Evolutionary conservation across 2,329 filamentous ascomycete genomes (phyloP).

Genomic region (Metarhizium brunneum): DNA sequence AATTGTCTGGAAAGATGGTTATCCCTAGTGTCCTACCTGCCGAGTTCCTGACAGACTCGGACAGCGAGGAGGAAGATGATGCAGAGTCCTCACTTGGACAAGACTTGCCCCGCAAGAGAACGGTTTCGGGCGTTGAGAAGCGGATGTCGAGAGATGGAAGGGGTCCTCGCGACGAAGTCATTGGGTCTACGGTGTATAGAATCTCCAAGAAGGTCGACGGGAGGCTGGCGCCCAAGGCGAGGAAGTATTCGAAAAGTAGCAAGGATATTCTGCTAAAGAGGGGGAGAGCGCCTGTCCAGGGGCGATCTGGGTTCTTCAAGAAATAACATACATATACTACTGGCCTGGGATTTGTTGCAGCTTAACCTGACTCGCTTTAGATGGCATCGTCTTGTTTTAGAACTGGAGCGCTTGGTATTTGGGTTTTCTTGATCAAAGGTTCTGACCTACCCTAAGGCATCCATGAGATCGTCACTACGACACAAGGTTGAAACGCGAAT

Average conservation of each 20-base stretch:
- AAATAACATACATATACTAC: conserved; percentile 4
- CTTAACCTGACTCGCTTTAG: background rate
- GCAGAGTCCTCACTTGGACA: conserved; percentile 15
- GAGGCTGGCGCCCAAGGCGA: conserved; percentile 38
- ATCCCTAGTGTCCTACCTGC: conserved; percentile 40
- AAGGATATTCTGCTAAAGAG: conserved; percentile 38
- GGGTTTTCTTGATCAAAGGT: too few relatives aligned
- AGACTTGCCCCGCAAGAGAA: conserved; percentile 28
- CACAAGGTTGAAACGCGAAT: too few relatives aligned
- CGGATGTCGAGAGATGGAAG: conserved; percentile 27
- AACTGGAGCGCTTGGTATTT: background rate
- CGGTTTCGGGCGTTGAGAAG: conserved; percentile 30
- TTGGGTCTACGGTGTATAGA: conserved; percentile 47
- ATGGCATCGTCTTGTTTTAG: background rate
- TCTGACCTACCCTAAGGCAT: too few relatives aligned
- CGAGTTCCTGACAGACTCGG: conserved; percentile 44
- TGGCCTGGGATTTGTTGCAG: background rate
- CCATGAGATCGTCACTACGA: too few relatives aligned
- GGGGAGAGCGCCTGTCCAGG: conserved; percentile 28
- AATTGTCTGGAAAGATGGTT: conserved; percentile 23
- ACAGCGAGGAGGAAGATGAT: conserved; percentile 28
- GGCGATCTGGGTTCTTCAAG: conserved; percentile 33
- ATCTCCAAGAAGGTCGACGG: conserved; percentile 35
- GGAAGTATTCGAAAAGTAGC: conserved; percentile 30
- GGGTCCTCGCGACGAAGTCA: conserved; percentile 34